Evolutionary conservation across 306 rosid genomes (phyloP), one percentile per base, ranked within the genome.

Genomic region (Mimosa pudica): DNA sequence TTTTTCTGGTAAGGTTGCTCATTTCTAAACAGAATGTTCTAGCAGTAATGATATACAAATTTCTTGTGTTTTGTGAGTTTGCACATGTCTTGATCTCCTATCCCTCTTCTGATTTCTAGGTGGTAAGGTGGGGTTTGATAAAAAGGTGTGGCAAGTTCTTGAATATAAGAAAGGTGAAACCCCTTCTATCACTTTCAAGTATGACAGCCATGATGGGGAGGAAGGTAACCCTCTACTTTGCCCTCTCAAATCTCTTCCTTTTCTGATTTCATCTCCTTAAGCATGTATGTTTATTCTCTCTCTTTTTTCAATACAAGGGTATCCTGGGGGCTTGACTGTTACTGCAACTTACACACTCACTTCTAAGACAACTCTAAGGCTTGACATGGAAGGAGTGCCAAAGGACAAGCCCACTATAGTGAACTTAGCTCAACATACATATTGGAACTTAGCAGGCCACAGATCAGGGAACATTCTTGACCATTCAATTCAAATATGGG

Each of bases 401-500:
- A 87, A 87, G 85, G 83, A 91, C 89, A 95, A 92, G 86, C 79
- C 97, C 45, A 95, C 99, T 48, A 85, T 88, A 2, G 82, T 93
- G 71, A 93, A 87, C 89, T 86, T 95, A 83, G 98, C 95, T 75
- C 98, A 93, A 71, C 98, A 93, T 78, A 90, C 97, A 18, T 93
- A 93, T 84, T 93, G 97, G 97, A 93, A 94, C 86, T 86, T 94
- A 74, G 97, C 97, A 20, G 98, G 97, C 63, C 97, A 94, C 86
- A 84, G 66, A 86, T 86, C 91, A 0, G 93, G 97, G 48, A 74
- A 88, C n/a, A 55, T 94, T 47, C 97, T 86, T 48, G 91, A 94
- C 80, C 97, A 94, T 79, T 77, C 89, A 20, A 86, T 94, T 81
- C 92, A 87, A 82, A 85, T 94, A 77, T 78, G 86, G 90, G 93